Base-by-base conservation (phyloP, 768 basidiomycete genomes). In the Melanogaster broomeanus region DNA sequence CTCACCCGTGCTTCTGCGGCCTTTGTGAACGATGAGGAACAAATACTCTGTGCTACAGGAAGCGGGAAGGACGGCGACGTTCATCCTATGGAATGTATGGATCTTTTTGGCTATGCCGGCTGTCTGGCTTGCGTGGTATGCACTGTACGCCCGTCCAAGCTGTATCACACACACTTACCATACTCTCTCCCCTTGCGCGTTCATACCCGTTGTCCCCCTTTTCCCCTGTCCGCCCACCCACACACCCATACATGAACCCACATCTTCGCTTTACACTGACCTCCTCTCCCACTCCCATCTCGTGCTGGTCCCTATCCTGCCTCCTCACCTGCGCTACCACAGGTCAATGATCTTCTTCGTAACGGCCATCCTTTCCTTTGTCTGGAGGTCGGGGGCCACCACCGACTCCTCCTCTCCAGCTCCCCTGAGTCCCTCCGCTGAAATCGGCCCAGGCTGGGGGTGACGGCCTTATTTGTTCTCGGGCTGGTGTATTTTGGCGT, bases 281-380 rank as follows among this genome's bases (percentile, higher is more conserved):
- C 24, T 3, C 24, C 10, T 46, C 45, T 24, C 37, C 2, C 31
- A 22, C 25, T 28, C 19, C 13, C 16, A 6, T n/a, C 39, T 19
- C 15, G 5, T 15, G 25, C 37, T n/a, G 24, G n/a, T n/a, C n/a
- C n/a, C n/a, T n/a, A n/a, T n/a, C 25, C 15, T 9, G 4, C 22
- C 46, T 11, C 7, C 16, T 19, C 8, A 48, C 28, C 38, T 9
- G 9, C 22, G 16, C 37, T 3, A 15, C 11, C 12, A 51, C 18
- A 83, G 82, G 82, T 82, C 88, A 0, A 84, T 90, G 77, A 72
- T 87, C 5, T 73, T 82, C 46, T 88, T 88, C 65, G 65, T 85
- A 53, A 60, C 75, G 3, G 73, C 84, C 12, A 85, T 90, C 57
- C 72, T 87, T 28, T 76, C 82, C 7, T 90, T 80, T 55, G 75